A percentile compares a stretch with the other conserved stretches of the same genome.
Conservation (phyloP, 495 filamentous ascomycete genomes). For the Lophiostoma macrostomum region DNA sequence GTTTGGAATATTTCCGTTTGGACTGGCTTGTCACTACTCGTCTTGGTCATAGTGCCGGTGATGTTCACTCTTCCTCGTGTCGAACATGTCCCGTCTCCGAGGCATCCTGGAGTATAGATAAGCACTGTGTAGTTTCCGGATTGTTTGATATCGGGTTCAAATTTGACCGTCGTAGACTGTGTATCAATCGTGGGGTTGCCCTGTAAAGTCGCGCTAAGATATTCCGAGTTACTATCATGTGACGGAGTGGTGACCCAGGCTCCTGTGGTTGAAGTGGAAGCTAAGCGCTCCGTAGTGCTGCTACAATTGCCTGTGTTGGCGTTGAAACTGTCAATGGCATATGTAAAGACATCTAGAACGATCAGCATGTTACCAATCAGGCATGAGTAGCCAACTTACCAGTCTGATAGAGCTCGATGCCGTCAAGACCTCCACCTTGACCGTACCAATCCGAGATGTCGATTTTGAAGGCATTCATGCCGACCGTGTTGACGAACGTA, state of each 20-base stretch:
- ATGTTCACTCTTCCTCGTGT: constrained; percentile 76
- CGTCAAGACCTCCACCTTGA: constrained; percentile 77
- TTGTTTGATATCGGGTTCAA: constrained; percentile 80
- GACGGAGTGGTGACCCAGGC: constrained; percentile 68
- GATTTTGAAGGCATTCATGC: constrained; percentile 84
- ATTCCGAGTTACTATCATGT: constrained; percentile 63
- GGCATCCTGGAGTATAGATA: constrained; percentile 87
- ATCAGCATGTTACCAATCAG: constrained; percentile 26
- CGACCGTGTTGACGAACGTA: constrained; percentile 78
- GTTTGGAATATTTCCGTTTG: constrained; percentile 70
- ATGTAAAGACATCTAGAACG: constrained; percentile 68
- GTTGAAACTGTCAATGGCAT: constrained; percentile 83
- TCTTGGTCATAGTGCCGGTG: constrained; percentile 62
- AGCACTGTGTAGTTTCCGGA: constrained; percentile 85
- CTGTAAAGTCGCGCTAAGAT: constrained; percentile 66
- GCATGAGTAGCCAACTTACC: constrained; percentile 40
- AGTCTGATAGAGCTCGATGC: constrained; percentile 86
- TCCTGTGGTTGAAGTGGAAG: constrained; percentile 69
- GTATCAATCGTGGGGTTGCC: constrained; percentile 45
- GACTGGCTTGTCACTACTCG: constrained; percentile 41
- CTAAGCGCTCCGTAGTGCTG: too few species aligned
- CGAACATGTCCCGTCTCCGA: constrained; percentile 70
- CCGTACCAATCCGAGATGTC: constrained; percentile 87
- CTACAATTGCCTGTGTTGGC: constrained; percentile 76
- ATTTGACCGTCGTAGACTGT: constrained; percentile 58